Evolutionary conservation across 257 asterid genomes (phyloP).

Genomic region (Nicotiana tabacum): DNA sequence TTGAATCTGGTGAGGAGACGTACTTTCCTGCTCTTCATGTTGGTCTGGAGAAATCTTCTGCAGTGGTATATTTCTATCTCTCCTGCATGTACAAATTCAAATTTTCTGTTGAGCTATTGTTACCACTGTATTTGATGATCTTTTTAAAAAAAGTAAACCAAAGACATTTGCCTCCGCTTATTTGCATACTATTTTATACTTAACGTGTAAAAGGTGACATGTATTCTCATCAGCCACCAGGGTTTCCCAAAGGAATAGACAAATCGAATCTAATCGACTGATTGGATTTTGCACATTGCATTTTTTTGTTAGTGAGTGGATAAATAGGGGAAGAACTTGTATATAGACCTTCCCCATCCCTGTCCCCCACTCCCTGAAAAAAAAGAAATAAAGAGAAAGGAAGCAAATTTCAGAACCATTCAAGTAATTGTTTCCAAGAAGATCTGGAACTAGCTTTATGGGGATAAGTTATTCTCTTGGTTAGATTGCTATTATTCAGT

Average conservation of each 20-base stretch:
- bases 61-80: conserved; percentile 57
- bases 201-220: not conserved
- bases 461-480: not conserved
- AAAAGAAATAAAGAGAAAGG: not conserved
- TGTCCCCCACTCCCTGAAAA: not conserved
- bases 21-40: conserved; percentile 85
- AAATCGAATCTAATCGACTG: not conserved
- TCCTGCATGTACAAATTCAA: not conserved
- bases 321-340: not conserved
- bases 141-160: not conserved
- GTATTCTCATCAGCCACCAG: not conserved
- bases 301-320: not conserved
- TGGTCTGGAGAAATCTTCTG: conserved; percentile 71
- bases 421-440: not conserved
- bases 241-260: not conserved
- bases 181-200: not conserved
- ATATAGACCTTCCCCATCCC: not conserved
- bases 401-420: not conserved
- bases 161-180: not conserved
- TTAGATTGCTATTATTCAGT: not conserved
- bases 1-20: conserved; percentile 88
- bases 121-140: not conserved
- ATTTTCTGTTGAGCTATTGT: not conserved
- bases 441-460: not conserved
- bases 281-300: conserved; percentile 4